These are phyloP conservation scores for Physaria fendleri DNA, from an alignment of 345 rosid species.

Conservation along the genomic window DNA sequence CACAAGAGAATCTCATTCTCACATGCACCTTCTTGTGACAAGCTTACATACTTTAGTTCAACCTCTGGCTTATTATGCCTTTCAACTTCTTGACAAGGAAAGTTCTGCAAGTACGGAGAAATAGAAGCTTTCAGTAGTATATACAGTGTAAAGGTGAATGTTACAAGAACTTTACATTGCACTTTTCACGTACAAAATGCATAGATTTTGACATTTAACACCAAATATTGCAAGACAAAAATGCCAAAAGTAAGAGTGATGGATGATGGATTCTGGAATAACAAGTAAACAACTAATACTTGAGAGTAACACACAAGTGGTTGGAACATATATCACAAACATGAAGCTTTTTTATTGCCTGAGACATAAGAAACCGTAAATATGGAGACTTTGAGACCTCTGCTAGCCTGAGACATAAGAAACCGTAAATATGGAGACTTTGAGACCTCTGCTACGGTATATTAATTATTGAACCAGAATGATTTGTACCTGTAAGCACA, in stretches of 20 bases:
- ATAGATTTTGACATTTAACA: background rate
- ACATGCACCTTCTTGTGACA: conserved; percentile 20
- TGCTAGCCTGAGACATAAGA: background rate
- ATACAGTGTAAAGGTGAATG: background rate
- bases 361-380: background rate
- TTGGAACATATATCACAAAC: background rate
- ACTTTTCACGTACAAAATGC: background rate
- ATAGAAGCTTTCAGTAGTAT: conserved; percentile 11
- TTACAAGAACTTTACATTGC: background rate
- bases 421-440: background rate
- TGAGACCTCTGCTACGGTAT: background rate
- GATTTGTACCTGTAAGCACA: conserved; percentile 77
- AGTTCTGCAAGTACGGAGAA: conserved; percentile 52
- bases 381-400: background rate
- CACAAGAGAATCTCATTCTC: conserved; percentile 18
- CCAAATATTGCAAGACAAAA: background rate
- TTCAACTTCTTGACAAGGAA: conserved; percentile 99
- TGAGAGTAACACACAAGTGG: conserved; percentile 11
- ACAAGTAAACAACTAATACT: background rate
- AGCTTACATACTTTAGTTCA: conserved; percentile 79
- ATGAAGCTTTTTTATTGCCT: background rate
- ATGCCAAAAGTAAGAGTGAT: background rate
- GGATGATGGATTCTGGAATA: background rate
- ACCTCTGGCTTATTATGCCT: conserved; percentile 99
- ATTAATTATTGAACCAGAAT: background rate